A percentile compares a stretch with the other conserved stretches of the same genome.
Conservation (phyloP, 441 rosid genomes). For the Biscutella auriculata region DNA sequence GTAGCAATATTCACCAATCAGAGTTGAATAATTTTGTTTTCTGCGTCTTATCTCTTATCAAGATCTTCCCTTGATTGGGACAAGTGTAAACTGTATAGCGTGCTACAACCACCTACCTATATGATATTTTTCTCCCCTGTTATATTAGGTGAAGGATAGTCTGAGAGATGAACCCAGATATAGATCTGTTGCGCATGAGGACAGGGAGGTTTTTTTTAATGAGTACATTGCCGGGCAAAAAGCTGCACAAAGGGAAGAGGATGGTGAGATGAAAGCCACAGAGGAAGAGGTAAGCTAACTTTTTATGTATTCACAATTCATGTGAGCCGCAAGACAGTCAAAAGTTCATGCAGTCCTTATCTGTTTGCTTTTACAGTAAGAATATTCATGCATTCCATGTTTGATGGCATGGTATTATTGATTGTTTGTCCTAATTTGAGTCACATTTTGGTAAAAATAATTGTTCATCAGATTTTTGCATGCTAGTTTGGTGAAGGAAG, state of each 20-base stretch:
- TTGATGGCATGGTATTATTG: neutral
- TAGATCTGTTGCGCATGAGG: slow-evolving; percentile 65
- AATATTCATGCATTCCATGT: neutral
- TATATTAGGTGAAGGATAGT: slow-evolving; percentile 68
- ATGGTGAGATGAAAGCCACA: slow-evolving; percentile 55
- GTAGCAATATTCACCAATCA: neutral
- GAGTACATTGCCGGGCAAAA: slow-evolving; percentile 69
- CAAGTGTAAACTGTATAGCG: neutral
- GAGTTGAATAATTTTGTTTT: neutral
- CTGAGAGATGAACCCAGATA: slow-evolving; percentile 84
- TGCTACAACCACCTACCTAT: neutral
- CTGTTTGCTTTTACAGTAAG: neutral
- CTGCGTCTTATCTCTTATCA: neutral
- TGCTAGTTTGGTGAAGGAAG: neutral
- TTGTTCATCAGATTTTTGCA: neutral
- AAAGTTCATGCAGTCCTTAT: neutral
- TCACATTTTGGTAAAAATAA: too few relatives aligned
- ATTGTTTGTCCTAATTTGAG: neutral
- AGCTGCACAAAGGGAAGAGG: slow-evolving; percentile 58
- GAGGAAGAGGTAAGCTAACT: slow-evolving; percentile 65
- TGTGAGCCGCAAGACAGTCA: neutral
- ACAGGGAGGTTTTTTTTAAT: slow-evolving; percentile 65
- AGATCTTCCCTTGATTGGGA: neutral
- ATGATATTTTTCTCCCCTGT: neutral
- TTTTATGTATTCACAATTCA: neutral